These are phyloP conservation scores for Beta corolliflora DNA, from an alignment of 179 eudicot genomes.

Conservation along the genomic window DNA sequence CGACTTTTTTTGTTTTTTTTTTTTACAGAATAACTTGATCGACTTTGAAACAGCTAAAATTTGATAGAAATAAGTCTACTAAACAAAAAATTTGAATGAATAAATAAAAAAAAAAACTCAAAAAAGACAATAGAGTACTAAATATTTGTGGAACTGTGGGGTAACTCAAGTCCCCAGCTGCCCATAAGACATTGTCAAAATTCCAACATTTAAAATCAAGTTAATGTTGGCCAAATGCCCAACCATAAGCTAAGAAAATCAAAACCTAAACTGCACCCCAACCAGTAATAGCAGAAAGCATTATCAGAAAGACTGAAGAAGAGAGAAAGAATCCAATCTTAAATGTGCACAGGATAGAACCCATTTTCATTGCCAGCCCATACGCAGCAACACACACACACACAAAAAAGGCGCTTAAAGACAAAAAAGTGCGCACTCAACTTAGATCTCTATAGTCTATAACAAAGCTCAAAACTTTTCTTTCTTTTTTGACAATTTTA, in stretches of 20 bases:
- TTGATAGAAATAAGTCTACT: too few relatives aligned
- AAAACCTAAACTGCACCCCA: slow-evolving; percentile 1
- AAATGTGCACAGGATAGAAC: not conserved
- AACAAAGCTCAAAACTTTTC: not conserved
- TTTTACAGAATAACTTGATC: too few relatives aligned
- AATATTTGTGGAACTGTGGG: too few relatives aligned
- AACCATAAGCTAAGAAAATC: slow-evolving; percentile 7
- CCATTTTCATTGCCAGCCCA: slow-evolving; percentile 6
- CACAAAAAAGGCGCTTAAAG: slow-evolving; percentile 6
- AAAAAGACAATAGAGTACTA: too few relatives aligned
- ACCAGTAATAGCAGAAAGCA: not conserved
- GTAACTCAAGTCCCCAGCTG: not conserved
- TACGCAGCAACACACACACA: not conserved
- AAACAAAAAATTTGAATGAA: too few relatives aligned
- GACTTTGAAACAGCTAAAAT: too few relatives aligned
- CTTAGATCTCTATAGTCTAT: slow-evolving; percentile 6
- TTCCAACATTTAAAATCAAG: not conserved
- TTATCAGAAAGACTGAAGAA: not conserved
- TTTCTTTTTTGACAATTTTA: not conserved
- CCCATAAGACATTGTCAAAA: not conserved
- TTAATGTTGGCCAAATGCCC: not conserved
- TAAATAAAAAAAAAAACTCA: too few relatives aligned
- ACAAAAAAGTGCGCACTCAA: not conserved
- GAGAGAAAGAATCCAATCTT: not conserved
- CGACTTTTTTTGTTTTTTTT: too few relatives aligned